Evolutionary conservation across 2,329 filamentous ascomycete species (phyloP).

Genomic region (Aspergillus sp.): DNA sequence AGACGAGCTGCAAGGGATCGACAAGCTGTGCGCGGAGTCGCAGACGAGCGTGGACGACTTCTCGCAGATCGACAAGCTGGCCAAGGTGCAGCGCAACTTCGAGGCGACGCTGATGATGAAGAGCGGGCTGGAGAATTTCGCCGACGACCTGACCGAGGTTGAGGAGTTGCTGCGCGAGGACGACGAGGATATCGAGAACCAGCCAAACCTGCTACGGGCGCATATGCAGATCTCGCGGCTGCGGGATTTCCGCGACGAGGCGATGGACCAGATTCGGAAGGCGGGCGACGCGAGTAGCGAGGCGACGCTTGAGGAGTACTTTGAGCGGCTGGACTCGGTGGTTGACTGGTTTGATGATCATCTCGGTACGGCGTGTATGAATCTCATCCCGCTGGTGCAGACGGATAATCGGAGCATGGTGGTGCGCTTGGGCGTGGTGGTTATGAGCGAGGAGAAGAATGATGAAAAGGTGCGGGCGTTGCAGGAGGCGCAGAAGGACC

Average conservation of each 20-base stretch:
- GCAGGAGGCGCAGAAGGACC: constrained; percentile 91
- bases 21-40: constrained; percentile 93
- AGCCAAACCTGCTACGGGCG: constrained; percentile 83
- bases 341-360: constrained; percentile 97
- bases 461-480: constrained; percentile 87
- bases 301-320: constrained; percentile 84
- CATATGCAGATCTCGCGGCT: constrained; percentile 92
- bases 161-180: constrained; percentile 79
- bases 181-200: constrained; percentile 80
- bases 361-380: constrained; percentile 82
- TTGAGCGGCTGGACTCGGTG: constrained; percentile 77
- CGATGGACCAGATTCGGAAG: constrained; percentile 90
- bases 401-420: constrained; percentile 85
- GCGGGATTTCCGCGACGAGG: constrained; percentile 91
- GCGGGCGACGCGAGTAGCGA: constrained; percentile 71
- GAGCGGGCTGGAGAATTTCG: constrained; percentile 82
- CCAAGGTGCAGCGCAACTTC: constrained; percentile 77
- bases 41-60: constrained; percentile 98
- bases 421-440: constrained; percentile 84
- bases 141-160: constrained; percentile 69
- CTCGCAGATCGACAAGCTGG: constrained; percentile 68
- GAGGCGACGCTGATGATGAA: constrained; percentile 92
- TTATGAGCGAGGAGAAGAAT: constrained; percentile 94
- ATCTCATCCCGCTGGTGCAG: constrained; percentile 82
- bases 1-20: constrained; percentile 98